Evolutionary conservation across 1,139 yeast genomes (phyloP), one percentile per base, ranked within the genome.

Genomic region (Kluyveromyces sp.): DNA sequence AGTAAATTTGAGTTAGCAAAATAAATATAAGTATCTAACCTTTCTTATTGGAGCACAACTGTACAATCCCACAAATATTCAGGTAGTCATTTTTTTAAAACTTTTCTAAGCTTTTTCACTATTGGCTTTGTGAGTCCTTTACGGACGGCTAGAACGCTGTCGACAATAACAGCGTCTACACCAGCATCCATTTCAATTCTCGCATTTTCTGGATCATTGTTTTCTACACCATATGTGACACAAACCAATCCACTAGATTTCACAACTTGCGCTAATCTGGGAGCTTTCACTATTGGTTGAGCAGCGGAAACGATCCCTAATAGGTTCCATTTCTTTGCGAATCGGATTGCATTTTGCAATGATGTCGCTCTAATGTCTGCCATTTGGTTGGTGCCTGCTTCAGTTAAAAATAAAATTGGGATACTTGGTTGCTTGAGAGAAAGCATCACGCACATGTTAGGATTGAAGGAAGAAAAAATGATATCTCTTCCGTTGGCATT

Each of bases 141-240:
- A 60, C 97, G 75, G 10, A 90, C 95, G 0, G 97, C 97, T 61
- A 90, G 72, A 3, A 92, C 97, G 51, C 89, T 83, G 65, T 92
- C 97, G 4, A 88, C 97, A 68, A 92, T 92, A 25, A 92, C 97
- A 0, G 98, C 98, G 70, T 92, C 97, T 6, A 92, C 96, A 10
- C 97, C 97, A 7, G 95, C 92, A 54, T 79, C 80, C 83, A 92
- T 84, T 65, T 92, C 97, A 50, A 85, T 71, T 56, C 81, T 81
- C 34, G 96, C 92, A 54, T 83, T 80, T 49, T 79, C 88, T 0
- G 97, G 96, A 41, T 81, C 81, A 59, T 92, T 92, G 64, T 92
- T 92, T 60, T 77, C 76, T 1, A 77, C 75, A 34, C 98, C 98
- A 59, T 92, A 92, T 0, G 96, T 87, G 47, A 92, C 95, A 66